Base-by-base conservation (phyloP, 768 basidiomycete genomes). In the Lactifluus pinguis region DNA sequence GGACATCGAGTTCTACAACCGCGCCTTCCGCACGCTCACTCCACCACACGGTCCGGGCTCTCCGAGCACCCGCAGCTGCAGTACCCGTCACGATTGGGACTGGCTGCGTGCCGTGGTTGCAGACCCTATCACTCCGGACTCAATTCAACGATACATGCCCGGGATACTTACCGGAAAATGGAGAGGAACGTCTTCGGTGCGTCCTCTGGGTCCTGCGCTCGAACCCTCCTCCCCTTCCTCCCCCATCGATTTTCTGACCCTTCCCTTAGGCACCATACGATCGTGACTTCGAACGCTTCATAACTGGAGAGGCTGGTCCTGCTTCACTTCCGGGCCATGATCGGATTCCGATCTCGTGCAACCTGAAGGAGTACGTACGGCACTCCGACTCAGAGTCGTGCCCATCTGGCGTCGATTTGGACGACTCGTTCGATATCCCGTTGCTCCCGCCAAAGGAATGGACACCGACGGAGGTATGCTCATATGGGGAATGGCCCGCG, bases 291-390 rank as follows among this genome's bases (percentile, higher is more conserved):
- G 49, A n/a, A 14, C 56, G 32, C 0, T 58, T 62, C 48, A 54
- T 62, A 42, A 51, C 41, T 3, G 59, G 52, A 25, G 49, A 49
- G 0, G 56, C 59, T 5, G 39, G 56, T 3, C 52, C 59, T 19
- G 48, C 63, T 36, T 32, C 56, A 1, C 38, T 65, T 4, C 29
- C 48, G 13, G 56, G n/a, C 3, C 19, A 53, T 1, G 60, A 60
- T 30, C 59, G 59, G 7, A 1, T 36, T 4, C 63, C 63, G 10
- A 32, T 66, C 14, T 66, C 39, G 38, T 65, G 54, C 30, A 8
- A n/a, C 2, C 53, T 66, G 19, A 53, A 65, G 50, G 65, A 66
- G 36, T 63, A 66, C 42, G 55, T 61, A 30, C 49, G 55, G 25
- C 59, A 52, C 36, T 39, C 51, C 10, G 14, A 29, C 9, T 41